Conservation (phyloP, 2,329 filamentous ascomycete genomes). For the Colletotrichum incanum region DNA sequence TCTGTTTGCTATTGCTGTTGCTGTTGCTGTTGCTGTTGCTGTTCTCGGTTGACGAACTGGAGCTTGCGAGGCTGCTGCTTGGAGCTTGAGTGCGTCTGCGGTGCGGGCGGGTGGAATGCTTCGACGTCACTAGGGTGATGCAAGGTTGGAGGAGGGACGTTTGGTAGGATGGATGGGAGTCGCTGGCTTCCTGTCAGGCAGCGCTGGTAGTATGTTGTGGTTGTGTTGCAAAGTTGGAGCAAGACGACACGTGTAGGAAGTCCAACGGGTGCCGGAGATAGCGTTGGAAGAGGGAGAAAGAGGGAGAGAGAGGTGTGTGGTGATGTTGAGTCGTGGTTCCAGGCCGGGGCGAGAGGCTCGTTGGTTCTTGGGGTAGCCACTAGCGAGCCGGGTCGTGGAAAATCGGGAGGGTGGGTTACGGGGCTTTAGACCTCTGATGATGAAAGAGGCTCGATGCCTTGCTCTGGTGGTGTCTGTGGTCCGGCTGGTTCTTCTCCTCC, state of each 20-base stretch:
- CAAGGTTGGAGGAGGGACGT: slow-evolving; percentile 21
- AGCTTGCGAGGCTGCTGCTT: slow-evolving; percentile 32
- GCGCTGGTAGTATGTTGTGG: slow-evolving; percentile 15
- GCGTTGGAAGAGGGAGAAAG: background rate
- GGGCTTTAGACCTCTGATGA: slow-evolving; percentile 43
- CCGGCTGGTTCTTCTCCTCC: background rate
- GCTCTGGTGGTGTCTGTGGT: background rate
- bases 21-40: slow-evolving; percentile 28
- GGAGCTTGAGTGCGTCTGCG: slow-evolving; percentile 27
- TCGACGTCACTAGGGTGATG: slow-evolving; percentile 43
- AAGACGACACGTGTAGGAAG: slow-evolving; percentile 32
- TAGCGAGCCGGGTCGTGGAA: slow-evolving; percentile 34
- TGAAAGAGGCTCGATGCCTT: slow-evolving; percentile 44
- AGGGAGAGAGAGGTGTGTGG: background rate
- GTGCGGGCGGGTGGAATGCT: slow-evolving; percentile 38
- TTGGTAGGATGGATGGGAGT: background rate
- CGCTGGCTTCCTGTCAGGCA: background rate
- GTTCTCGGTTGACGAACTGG: slow-evolving; percentile 29
- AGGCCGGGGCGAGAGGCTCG: slow-evolving; percentile 10
- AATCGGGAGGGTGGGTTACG: slow-evolving; percentile 44
- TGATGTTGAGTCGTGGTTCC: slow-evolving; percentile 27
- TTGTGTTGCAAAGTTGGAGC: slow-evolving; percentile 12
- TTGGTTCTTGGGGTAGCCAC: slow-evolving; percentile 11
- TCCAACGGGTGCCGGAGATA: slow-evolving; percentile 12
- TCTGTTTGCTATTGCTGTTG: slow-evolving; percentile 22